Conservation (phyloP, 1,139 yeast genomes). For the Kodamaea sp. region DNA sequence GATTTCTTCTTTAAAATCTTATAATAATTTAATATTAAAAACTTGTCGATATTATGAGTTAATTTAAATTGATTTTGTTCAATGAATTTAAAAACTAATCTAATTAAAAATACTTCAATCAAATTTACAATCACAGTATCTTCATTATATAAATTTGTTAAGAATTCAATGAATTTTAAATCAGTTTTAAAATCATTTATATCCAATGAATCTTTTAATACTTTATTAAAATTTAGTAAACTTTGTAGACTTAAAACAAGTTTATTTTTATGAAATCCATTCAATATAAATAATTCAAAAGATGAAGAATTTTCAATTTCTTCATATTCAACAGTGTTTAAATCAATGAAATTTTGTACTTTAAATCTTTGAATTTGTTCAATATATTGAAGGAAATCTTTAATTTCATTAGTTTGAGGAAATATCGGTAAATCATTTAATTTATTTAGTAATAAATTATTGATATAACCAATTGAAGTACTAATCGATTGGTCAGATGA, state of each 20-base stretch:
- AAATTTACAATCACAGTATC: conserved; percentile 14
- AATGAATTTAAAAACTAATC: conserved; percentile 17
- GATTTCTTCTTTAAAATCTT: conserved; percentile 11
- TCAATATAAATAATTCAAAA: conserved; percentile 14
- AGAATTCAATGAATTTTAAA: conserved; percentile 1
- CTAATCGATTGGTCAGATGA: background rate
- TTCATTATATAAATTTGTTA: conserved; percentile 12
- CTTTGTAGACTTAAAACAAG: conserved; percentile 24
- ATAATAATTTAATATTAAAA: conserved; percentile 22
- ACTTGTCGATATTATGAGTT: conserved; percentile 25
- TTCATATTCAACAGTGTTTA: conserved; percentile 1
- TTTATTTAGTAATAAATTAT: conserved; percentile 17
- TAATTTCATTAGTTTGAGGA: conserved; percentile 14
- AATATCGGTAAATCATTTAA: conserved; percentile 23
- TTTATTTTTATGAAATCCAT: conserved; percentile 22
- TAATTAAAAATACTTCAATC: conserved; percentile 18
- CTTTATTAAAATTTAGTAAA: conserved; percentile 25
- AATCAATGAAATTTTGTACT: conserved; percentile 10
- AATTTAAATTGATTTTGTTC: conserved; percentile 3
- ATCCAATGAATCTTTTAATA: conserved; percentile 19
- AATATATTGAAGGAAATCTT: conserved; percentile 16
- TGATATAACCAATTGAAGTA: conserved; percentile 17
- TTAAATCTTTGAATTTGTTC: conserved; percentile 20
- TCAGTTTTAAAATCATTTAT: conserved; percentile 3
- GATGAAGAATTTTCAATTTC: conserved; percentile 1